A percentile compares a stretch with the other conserved stretches of the same genome.
phyloP scores from a whole-genome alignment of 2,329 filamentous ascomycete species.

The Fusarium sp. region DNA sequence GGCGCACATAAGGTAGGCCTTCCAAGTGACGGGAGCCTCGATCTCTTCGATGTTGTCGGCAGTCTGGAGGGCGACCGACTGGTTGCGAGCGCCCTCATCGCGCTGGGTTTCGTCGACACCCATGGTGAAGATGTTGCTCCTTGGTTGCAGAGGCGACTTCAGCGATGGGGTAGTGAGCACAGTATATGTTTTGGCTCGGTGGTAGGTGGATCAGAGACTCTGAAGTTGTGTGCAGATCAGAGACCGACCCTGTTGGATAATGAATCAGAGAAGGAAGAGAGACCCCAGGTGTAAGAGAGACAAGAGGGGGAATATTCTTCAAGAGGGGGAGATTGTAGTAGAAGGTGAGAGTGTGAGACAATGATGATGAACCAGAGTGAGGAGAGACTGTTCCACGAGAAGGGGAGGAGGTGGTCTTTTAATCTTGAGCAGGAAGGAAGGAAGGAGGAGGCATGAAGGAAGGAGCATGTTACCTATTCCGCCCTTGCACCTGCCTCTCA shows the following conservation, averaged over 20 bases:
- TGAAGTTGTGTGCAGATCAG: neutral
- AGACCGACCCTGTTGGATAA: neutral
- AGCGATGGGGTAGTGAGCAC: neutral
- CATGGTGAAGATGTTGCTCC: constrained; percentile 29
- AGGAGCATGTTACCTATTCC: neutral
- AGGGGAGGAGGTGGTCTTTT: constrained; percentile 39
- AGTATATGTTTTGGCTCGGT: neutral
- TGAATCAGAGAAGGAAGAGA: neutral
- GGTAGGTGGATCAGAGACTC: neutral
- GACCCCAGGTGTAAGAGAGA: neutral
- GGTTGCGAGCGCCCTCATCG: constrained; percentile 36
- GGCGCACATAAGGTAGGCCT: constrained; percentile 76
- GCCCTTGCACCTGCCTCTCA: neutral
- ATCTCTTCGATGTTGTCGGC: constrained; percentile 68
- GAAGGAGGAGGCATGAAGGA: constrained; percentile 1
- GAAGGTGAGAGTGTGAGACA: constrained; percentile 28
- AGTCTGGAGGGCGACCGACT: constrained; percentile 51
- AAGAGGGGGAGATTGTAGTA: constrained; percentile 7
- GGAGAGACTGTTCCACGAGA: constrained; percentile 37
- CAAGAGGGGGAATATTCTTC: neutral
- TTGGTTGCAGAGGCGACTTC: neutral
- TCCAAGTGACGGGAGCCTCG: constrained; percentile 76
- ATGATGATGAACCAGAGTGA: constrained; percentile 33
- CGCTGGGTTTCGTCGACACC: constrained; percentile 37
- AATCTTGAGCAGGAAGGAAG: constrained; percentile 35